Base-by-base conservation (phyloP, 805 yeast genomes). In the Saccharomycopsis oosterbeekiorum region DNA sequence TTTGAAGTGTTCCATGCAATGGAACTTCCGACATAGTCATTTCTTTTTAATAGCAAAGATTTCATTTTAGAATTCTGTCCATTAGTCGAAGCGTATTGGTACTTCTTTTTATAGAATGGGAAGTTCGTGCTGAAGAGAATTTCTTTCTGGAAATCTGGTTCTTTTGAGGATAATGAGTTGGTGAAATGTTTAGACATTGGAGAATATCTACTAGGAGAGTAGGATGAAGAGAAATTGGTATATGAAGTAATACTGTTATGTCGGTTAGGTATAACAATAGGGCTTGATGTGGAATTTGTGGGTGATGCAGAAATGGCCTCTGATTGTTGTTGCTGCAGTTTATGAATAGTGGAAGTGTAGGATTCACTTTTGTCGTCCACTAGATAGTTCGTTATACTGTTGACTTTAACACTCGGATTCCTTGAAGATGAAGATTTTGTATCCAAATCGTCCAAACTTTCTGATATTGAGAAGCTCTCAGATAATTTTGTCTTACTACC, bases 71-170 rank as follows among this genome's bases (percentile, higher is more conserved):
- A 72, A 4, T 70, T 70, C 61, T 82, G 85, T 21, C 53, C 53
- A 47, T 47, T 47, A 12, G 53, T 47, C 0, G 86, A 81, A 34
- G 76, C 73, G 68, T 78, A 79, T 54, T 82, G 82, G 57, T 78
- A 76, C 57, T 81, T 77, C 64, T 81, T 85, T 62, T 96, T 78
- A 69, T 86, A 88, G 60, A 84, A 82, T 0, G 97, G 97, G 72
- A 89, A 91, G 67, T 93, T 89, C 67, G 84, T 86, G 5, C 85
- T 84, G 70, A 85, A 89, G 59, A 84, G 78, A 60, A 80, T 77
- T 69, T 89, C 96, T 54, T 47, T 47, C 12, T 47, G 53, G 21
- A 47, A 47, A 24, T 47, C 34, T 57, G 53, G 40, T 57, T 47
- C 34, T 14, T 47, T 26, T 26, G 29, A 37, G 19, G 47, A 55